Evolutionary conservation across 345 rosid genomes (phyloP), one percentile per base, ranked within the genome.

Genomic region (Rubroshorea leprosula): DNA sequence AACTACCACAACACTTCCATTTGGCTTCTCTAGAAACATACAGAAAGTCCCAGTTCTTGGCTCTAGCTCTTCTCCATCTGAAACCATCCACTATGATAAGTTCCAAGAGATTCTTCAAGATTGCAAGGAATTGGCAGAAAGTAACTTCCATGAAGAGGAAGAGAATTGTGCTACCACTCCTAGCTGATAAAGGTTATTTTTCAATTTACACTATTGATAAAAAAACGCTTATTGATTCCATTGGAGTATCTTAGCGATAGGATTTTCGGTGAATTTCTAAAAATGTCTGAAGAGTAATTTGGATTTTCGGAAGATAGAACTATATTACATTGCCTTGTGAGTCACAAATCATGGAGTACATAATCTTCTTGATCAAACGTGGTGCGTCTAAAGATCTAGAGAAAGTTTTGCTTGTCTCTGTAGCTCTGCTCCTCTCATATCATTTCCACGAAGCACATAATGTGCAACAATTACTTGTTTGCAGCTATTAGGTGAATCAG

Each of bases 91-190:
- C n/a, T n/a, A 66, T 66, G 54, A 50, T 66, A n/a, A 67, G 44
- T 39, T 18, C 63, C 24, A 67, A 59, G 62, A 67, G 63, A 39
- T 62, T 73, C 60, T 57, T 68, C 58, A 47, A 52, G 51, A 41
- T 64, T 23, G 70, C 73, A 6, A 73, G 58, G 51, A 58, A 69
- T 18, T 54, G 74, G 66, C 62, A 51, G 4, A 58, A 38, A 35
- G 22, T 55, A 14, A 63, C 54, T 16, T 56, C 46, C 16, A 17
- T 63, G 5, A 29, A 38, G 48, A 49, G 63, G 16, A 55, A 62
- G 62, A 52, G 51, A 38, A 60, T 62, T 38, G 44, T 74, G 0
- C 58, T 57, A 22, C 22, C 29, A 49, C 18, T 38, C 24, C 25
- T 0, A 1, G 70, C 70, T 1, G 57, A 55, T 4, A 60, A 60